phyloP scores from a whole-genome alignment of 805 yeast species.

The Yarrowia yakushimensis region DNA sequence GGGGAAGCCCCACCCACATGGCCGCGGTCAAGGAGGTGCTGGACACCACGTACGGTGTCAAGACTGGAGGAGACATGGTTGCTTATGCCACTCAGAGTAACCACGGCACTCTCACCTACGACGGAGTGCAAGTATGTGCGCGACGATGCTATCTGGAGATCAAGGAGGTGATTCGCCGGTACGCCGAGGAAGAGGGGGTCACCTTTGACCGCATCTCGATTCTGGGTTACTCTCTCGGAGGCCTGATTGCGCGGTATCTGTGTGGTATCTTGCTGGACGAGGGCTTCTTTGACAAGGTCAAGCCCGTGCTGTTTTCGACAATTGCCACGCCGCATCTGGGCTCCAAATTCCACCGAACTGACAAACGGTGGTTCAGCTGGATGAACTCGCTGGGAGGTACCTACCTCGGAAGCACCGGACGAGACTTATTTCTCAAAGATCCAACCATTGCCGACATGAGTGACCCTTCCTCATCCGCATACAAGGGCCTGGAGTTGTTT shows the following conservation, averaged over 20 bases:
- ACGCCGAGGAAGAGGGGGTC: constrained; percentile 35
- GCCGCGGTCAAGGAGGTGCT: constrained; percentile 46
- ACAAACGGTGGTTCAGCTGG: constrained; percentile 35
- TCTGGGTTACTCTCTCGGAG: constrained; percentile 90
- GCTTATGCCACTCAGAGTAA: constrained; percentile 52
- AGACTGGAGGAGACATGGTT: constrained; percentile 36
- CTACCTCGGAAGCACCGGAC: constrained; percentile 64
- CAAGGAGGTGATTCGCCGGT: constrained; percentile 42
- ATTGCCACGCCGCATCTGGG: constrained; percentile 82
- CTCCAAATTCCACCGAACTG: constrained; percentile 46
- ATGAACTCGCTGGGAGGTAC: constrained; percentile 54
- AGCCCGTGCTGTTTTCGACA: constrained; percentile 61
- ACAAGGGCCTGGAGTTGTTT: constrained; percentile 56
- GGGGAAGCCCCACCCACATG: constrained; percentile 66
- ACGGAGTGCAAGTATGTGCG: constrained; percentile 66
- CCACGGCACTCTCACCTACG: constrained; percentile 72
- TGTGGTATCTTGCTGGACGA: constrained; percentile 59
- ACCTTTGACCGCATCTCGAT: constrained; percentile 61
- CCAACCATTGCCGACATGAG: constrained; percentile 52
- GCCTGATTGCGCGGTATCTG: constrained; percentile 71
- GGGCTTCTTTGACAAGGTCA: constrained; percentile 52
- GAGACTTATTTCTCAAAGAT: constrained; percentile 63
- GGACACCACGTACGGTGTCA: constrained; percentile 33
- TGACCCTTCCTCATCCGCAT: constrained; percentile 47
- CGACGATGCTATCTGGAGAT: constrained; percentile 39